Evolutionary conservation across 352 stramenopile species (phyloP).

Genomic region (Globisporangium sylvaticum): DNA sequence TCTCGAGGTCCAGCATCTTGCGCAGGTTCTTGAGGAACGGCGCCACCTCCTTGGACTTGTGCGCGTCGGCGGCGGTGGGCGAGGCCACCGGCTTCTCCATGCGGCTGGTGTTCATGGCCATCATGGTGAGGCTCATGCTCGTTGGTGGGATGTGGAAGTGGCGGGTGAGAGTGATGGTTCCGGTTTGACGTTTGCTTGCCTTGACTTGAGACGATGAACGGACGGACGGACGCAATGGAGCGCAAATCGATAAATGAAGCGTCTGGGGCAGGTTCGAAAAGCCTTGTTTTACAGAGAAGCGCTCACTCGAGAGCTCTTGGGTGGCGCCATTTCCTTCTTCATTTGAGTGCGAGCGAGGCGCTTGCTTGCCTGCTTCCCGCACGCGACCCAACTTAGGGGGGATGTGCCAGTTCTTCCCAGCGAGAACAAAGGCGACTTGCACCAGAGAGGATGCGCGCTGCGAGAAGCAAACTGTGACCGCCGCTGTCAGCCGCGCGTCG

Average conservation of each 20-base stretch:
- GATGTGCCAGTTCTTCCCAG: not conserved
- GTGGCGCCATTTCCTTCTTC: not conserved
- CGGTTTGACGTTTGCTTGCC: not conserved
- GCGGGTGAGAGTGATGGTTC: not conserved
- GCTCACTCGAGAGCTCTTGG: not conserved
- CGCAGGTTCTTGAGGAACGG: constrained; percentile 29
- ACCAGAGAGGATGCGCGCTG: not conserved
- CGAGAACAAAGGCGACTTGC: not conserved
- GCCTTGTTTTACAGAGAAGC: not conserved
- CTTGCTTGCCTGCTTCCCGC: not conserved
- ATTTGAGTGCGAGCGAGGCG: not conserved
- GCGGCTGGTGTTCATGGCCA: not conserved
- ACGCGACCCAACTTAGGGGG: not conserved
- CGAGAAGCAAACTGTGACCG: not conserved
- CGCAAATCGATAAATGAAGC: constrained; percentile 7
- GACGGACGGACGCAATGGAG: not conserved
- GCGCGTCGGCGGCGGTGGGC: not conserved
- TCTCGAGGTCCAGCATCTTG: constrained; percentile 35
- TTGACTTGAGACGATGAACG: not conserved
- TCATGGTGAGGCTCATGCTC: constrained; percentile 12
- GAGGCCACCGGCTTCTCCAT: constrained; percentile 8
- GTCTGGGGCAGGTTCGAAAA: not conserved
- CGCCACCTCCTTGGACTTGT: constrained; percentile 19
- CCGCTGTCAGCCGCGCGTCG: too few relatives aligned
- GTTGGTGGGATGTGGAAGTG: constrained; percentile 6